phyloP scores from a whole-genome alignment of 345 rosid species.

The Durio zibethinus region DNA sequence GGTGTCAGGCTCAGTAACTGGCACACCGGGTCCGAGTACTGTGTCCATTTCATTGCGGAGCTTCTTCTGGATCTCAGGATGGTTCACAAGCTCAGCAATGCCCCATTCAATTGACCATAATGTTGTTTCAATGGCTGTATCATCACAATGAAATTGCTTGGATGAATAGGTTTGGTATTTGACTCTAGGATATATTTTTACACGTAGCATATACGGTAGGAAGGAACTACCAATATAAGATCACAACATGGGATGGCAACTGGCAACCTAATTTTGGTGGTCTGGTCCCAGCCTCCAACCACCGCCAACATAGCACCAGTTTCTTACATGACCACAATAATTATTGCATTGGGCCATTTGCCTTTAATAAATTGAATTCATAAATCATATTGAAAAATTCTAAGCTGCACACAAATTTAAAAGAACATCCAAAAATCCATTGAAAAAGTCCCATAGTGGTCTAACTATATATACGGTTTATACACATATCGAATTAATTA shows the following conservation, averaged over 20 bases:
- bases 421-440: background rate
- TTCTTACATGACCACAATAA: background rate
- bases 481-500: no score
- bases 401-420: background rate
- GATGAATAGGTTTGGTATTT: background rate
- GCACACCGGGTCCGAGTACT: constrained; percentile 67
- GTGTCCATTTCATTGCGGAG: constrained; percentile 73
- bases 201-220: background rate
- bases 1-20: constrained; percentile 81
- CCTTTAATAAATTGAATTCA: background rate
- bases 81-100: constrained; percentile 90
- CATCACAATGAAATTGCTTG: constrained; percentile 4
- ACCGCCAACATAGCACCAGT: background rate
- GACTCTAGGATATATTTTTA: no score
- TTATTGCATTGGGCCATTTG: background rate
- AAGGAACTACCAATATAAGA: background rate
- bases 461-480: no score
- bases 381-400: background rate
- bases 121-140: constrained; percentile 93
- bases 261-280: background rate
- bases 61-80: constrained; percentile 79
- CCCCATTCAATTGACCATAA: constrained; percentile 98
- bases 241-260: background rate
- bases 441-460: background rate
- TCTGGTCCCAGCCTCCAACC: background rate